Evolutionary conservation across 805 yeast species (phyloP).

Genomic region (Candida argentea): DNA sequence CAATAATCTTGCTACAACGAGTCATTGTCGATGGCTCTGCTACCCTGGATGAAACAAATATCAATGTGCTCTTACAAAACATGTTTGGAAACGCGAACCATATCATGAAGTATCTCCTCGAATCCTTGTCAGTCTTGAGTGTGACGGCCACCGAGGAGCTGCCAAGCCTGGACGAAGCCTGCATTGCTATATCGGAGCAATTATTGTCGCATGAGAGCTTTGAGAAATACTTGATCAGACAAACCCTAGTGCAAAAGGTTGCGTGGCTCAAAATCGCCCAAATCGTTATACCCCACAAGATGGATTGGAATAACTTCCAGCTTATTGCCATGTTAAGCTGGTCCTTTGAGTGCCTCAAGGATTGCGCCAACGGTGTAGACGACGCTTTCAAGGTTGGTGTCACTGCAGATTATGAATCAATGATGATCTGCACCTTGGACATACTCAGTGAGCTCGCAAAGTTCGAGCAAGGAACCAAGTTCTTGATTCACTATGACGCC

Average conservation of each 20-base stretch:
- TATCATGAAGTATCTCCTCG: too few relatives aligned
- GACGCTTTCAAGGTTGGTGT: not conserved
- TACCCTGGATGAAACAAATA: too few relatives aligned
- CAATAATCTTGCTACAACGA: too few relatives aligned
- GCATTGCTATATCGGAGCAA: too few relatives aligned
- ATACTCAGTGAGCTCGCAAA: conserved; percentile 32
- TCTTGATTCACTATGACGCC: conserved; percentile 30
- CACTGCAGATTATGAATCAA: conserved; percentile 4
- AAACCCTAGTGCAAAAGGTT: not conserved
- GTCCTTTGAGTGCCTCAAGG: conserved; percentile 10
- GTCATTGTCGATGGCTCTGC: too few relatives aligned
- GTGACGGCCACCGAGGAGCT: too few relatives aligned
- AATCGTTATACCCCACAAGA: conserved; percentile 26
- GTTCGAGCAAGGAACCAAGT: conserved; percentile 29
- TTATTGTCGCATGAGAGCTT: conserved; percentile 8
- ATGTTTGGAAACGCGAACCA: too few relatives aligned
- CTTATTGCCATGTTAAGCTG: conserved; percentile 31
- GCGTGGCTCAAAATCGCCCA: conserved; percentile 18
- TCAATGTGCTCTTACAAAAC: too few relatives aligned
- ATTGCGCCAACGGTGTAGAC: conserved; percentile 1
- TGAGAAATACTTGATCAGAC: conserved; percentile 5
- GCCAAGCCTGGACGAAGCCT: too few relatives aligned
- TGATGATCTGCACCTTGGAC: conserved; percentile 23
- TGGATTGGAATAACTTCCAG: conserved; percentile 31
- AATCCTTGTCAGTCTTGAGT: too few relatives aligned